phyloP scores from a whole-genome alignment of 2,329 filamentous ascomycete genomes.

The Xylaria digitata region DNA sequence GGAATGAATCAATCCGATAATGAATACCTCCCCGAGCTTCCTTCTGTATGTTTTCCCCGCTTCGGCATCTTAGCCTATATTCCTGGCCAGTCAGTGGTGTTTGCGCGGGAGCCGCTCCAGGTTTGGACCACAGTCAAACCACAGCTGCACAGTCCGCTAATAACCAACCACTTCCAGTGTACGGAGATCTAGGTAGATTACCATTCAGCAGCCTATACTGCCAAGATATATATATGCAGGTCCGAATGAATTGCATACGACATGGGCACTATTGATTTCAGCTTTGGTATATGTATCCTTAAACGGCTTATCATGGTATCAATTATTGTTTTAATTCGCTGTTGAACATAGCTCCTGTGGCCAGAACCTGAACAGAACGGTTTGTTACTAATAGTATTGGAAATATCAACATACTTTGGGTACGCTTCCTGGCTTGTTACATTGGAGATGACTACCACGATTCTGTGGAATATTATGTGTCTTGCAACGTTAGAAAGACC shows the following conservation, averaged over 20 bases:
- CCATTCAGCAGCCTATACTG: no score
- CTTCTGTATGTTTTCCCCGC: no score
- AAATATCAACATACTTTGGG: not conserved
- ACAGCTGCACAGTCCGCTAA: no score
- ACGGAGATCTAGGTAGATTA: no score
- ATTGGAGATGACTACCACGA: not conserved
- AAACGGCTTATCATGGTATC: slow-evolving; percentile 12
- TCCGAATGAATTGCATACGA: slow-evolving; percentile 14
- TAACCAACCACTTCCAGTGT: no score
- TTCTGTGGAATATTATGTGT: not conserved
- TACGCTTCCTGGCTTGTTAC: slow-evolving; percentile 3
- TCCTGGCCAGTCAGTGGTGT: no score
- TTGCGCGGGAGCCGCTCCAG: no score
- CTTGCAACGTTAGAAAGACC: slow-evolving; percentile 7
- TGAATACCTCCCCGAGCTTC: no score
- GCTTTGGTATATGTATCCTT: not conserved
- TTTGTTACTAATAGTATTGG: slow-evolving; percentile 1
- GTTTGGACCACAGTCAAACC: no score
- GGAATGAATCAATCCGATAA: no score
- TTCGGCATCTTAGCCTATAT: no score
- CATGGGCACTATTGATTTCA: no score
- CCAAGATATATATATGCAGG: slow-evolving; percentile 2
- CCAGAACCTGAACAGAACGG: not conserved
- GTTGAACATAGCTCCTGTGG: not conserved
- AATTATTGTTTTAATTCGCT: not conserved